phyloP scores from a whole-genome alignment of 1,284 basidiomycete species.

The Athelia sp. region DNA sequence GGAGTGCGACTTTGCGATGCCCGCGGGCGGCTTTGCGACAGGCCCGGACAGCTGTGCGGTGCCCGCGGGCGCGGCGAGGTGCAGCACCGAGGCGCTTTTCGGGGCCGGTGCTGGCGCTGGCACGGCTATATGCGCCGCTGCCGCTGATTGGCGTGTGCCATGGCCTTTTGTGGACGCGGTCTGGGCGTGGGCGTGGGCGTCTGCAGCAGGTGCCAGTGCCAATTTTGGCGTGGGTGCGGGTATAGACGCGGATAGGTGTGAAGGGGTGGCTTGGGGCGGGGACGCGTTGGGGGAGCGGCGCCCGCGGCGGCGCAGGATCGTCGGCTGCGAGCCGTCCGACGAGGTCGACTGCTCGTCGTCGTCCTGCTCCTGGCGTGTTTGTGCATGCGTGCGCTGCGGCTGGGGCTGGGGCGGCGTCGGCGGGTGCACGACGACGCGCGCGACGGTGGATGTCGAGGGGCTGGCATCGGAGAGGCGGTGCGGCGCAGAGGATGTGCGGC shows the following conservation, averaged over 20 bases:
- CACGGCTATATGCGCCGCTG: too few relatives aligned
- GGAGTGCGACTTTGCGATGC: conserved; percentile 15
- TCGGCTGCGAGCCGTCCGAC: conserved; percentile 18
- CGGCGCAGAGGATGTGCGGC: conserved; percentile 39
- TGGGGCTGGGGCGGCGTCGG: conserved; percentile 20
- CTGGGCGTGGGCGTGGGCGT: too few relatives aligned
- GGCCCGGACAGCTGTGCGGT: conserved; percentile 31
- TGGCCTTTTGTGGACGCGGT: too few relatives aligned
- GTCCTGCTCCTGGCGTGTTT: too few relatives aligned
- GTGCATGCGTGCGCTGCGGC: too few relatives aligned
- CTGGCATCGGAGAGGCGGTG: conserved; percentile 20
- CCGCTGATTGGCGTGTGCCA: too few relatives aligned
- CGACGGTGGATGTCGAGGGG: conserved; percentile 17
- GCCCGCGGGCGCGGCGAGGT: conserved; percentile 6
- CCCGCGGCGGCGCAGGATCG: conserved; percentile 22
- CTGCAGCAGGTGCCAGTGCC: too few relatives aligned
- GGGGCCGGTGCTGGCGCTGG: neutral
- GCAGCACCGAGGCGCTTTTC: conserved; percentile 6
- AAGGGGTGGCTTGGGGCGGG: too few relatives aligned
- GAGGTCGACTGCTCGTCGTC: too few relatives aligned
- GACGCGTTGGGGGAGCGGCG: neutral
- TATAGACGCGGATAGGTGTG: too few relatives aligned
- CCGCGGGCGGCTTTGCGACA: conserved; percentile 22
- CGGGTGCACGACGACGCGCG: conserved; percentile 25
- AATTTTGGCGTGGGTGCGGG: too few relatives aligned